Evolutionary conservation across 228 moss, liverwort and hornwort genomes (phyloP).

Genomic region (Sphagnum fallax): DNA sequence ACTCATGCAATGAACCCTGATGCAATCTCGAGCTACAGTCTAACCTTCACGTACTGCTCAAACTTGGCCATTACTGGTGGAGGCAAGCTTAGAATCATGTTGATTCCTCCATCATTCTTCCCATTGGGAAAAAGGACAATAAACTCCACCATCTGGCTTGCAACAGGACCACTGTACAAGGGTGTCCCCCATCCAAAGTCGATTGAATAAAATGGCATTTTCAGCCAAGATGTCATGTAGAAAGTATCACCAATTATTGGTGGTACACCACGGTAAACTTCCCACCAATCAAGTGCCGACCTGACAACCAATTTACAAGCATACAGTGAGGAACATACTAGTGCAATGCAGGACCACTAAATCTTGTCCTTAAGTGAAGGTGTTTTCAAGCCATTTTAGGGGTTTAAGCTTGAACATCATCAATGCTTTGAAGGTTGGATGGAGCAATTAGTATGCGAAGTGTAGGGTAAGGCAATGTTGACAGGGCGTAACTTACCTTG

Average conservation of each 20-base stretch:
- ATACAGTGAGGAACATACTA: too few species aligned
- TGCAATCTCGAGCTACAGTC: not conserved
- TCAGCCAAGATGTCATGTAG: conserved; percentile 74
- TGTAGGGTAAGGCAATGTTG: too few species aligned
- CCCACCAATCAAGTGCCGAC: conserved; percentile 79
- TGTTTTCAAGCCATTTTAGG: too few species aligned
- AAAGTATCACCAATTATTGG: conserved; percentile 59
- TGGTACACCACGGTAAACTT: conserved; percentile 62
- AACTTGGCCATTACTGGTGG: conserved; percentile 65
- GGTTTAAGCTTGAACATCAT: too few species aligned
- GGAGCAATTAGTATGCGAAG: too few species aligned
- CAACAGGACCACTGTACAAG: conserved; percentile 72
- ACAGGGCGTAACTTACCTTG: too few species aligned
- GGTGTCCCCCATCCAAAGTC: conserved; percentile 97
- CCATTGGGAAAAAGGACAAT: conserved; percentile 63
- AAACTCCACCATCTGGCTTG: conserved; percentile 75
- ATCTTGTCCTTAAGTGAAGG: too few species aligned
- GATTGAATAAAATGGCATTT: conserved; percentile 84
- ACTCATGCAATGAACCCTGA: too few species aligned
- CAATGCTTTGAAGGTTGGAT: too few species aligned
- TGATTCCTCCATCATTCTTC: conserved; percentile 57
- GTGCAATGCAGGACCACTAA: too few species aligned
- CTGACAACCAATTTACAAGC: conserved; percentile 3
- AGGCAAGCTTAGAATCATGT: conserved; percentile 45
- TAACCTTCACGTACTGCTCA: conserved; percentile 39